Conservation (phyloP, 2,329 filamentous ascomycete species). For the Paracorniculantispora psalliotae region DNA sequence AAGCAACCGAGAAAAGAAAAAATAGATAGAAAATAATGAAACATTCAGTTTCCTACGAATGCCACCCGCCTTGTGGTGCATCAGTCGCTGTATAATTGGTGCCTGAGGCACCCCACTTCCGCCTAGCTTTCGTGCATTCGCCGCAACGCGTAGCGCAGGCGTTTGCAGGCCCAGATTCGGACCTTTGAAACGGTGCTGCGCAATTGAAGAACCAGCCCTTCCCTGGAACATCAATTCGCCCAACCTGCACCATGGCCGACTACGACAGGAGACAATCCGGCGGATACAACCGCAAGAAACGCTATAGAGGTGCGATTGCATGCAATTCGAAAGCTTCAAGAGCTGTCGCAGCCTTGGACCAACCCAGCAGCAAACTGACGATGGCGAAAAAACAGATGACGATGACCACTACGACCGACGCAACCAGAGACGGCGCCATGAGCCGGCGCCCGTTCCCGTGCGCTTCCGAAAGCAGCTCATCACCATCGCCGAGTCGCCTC, state of each 20-base stretch:
- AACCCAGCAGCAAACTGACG: neutral
- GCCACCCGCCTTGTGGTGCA: neutral
- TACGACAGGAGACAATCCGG: constrained; percentile 51
- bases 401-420: constrained; percentile 72
- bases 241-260: constrained; percentile 42
- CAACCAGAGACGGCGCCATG: constrained; percentile 66
- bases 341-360: constrained; percentile 8
- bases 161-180: constrained; percentile 6
- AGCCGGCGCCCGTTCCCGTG: constrained; percentile 62
- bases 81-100: neutral
- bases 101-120: constrained; percentile 17
- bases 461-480: constrained; percentile 75
- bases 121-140: neutral
- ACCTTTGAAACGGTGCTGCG: neutral
- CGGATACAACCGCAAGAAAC: constrained; percentile 66
- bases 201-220: constrained; percentile 19
- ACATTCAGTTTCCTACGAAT: neutral
- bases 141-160: constrained; percentile 5
- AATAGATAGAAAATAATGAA: neutral
- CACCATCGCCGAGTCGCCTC: constrained; percentile 73
- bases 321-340: constrained; percentile 1
- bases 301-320: constrained; percentile 64
- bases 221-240: constrained; percentile 2
- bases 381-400: constrained; percentile 23
- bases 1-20: no score